A percentile compares a stretch with the other conserved stretches of the same genome.
These are phyloP conservation scores for Salix caprea DNA, from an alignment of 345 rosid genomes.

Conservation along the genomic window DNA sequence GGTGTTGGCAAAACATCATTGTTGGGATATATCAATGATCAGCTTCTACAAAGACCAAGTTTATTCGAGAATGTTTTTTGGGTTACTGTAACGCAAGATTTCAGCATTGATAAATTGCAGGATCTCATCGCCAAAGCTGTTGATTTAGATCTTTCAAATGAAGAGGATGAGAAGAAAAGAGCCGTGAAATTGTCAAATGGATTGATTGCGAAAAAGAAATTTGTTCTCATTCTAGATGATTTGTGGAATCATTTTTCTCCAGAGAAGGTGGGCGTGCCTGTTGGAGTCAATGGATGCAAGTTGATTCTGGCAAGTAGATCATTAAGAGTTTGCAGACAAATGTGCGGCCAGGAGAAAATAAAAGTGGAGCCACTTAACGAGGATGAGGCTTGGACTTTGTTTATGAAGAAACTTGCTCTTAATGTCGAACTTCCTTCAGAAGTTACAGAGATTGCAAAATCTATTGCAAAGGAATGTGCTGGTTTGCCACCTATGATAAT, in stretches of 20 bases:
- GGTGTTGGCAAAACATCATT: conserved; percentile 21
- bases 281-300: background rate
- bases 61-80: conserved; percentile 10
- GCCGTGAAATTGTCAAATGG: background rate
- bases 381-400: background rate
- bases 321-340: background rate
- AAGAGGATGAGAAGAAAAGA: background rate
- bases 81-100: conserved; percentile 1
- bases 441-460: background rate
- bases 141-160: background rate
- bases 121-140: conserved; percentile 1
- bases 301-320: conserved; percentile 18
- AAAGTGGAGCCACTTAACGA: conserved; percentile 6
- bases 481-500: conserved; percentile 20
- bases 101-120: background rate
- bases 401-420: background rate
- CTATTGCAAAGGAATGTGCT: conserved; percentile 20
- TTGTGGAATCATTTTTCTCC: background rate
- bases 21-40: conserved; percentile 5
- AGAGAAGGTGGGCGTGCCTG: conserved; percentile 16
- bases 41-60: background rate
- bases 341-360: conserved; percentile 2
- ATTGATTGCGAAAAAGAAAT: background rate
- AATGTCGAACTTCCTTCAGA: background rate
- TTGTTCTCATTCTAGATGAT: conserved; percentile 20